Percentiles rank a stretch among this genome's conserved stretches.
These are phyloP conservation scores for Vitis hybrid DNA, from an alignment of 177 flowering plant genomes.

Conservation along the genomic window DNA sequence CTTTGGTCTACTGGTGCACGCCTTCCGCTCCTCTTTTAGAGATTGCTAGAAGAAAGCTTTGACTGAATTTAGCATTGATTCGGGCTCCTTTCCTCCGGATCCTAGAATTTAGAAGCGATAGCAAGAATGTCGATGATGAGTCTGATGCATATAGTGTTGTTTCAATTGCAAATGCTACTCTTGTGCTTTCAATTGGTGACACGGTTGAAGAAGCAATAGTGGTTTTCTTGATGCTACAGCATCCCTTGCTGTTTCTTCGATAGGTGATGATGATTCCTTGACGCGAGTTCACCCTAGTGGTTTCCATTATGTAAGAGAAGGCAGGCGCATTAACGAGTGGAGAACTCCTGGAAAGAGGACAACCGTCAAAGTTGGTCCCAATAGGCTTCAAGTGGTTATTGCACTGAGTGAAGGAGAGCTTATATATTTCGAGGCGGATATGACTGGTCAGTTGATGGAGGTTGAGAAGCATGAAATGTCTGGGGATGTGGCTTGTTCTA, in stretches of 20 bases:
- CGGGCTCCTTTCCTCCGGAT: too few species aligned
- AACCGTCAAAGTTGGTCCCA: constrained; percentile 92
- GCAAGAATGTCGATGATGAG: constrained; percentile 82
- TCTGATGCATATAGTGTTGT: constrained; percentile 99
- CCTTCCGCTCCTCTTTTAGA: too few species aligned
- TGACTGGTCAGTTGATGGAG: constrained; percentile 94
- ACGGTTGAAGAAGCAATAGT: constrained; percentile 99
- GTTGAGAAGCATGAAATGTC: constrained; percentile 98
- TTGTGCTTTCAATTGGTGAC: constrained; percentile 98
- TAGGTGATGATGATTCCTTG: constrained; percentile 86
- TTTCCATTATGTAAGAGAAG: constrained; percentile 94
- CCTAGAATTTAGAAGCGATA: too few species aligned
- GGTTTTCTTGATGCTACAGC: constrained; percentile 98
- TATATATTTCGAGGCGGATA: constrained; percentile 92
- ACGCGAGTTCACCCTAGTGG: constrained; percentile 99
- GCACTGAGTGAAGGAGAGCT: constrained; percentile 98
- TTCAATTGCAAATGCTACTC: constrained; percentile 94
- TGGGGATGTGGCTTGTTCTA: constrained; percentile 94
- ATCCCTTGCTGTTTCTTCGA: constrained; percentile 87
- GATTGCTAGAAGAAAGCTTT: too few species aligned
- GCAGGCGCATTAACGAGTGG: constrained; percentile 97
- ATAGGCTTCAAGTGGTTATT: constrained; percentile 93
- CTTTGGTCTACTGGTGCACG: too few species aligned
- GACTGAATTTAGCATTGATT: too few species aligned
- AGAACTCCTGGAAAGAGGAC: constrained; percentile 98